These are phyloP conservation scores for Hansenula anomala DNA, from an alignment of 1,139 yeast genomes.

Conservation along the genomic window DNA sequence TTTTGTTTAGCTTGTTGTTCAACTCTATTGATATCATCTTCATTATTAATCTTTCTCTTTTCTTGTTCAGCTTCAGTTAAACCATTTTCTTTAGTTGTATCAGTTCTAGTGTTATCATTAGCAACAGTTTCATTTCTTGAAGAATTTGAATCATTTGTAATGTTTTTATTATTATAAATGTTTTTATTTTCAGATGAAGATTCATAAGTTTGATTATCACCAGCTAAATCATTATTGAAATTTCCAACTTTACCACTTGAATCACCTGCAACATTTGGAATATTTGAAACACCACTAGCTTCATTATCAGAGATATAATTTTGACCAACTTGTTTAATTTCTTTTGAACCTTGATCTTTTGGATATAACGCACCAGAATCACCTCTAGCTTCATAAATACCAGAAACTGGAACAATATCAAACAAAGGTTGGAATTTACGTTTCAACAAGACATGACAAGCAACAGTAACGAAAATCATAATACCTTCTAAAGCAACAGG, in stretches of 20 bases:
- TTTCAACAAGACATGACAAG: conserved; percentile 52
- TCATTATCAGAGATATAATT: conserved; percentile 5
- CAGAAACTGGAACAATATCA: conserved; percentile 72
- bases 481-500: conserved; percentile 61
- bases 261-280: background rate
- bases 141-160: conserved; percentile 15
- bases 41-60: conserved; percentile 8
- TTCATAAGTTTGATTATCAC: background rate
- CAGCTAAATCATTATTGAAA: background rate
- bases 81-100: conserved; percentile 3
- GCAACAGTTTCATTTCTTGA: conserved; percentile 20
- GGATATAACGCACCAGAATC: conserved; percentile 40
- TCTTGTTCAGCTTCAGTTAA: conserved; percentile 7
- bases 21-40: conserved; percentile 10
- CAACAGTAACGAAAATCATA: conserved; percentile 44
- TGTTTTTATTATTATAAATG: background rate
- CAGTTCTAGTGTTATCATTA: conserved; percentile 1
- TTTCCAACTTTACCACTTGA: background rate
- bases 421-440: conserved; percentile 54
- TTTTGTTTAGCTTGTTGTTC: conserved; percentile 10
- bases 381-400: conserved; percentile 56
- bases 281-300: background rate
- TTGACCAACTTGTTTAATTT: conserved; percentile 51
- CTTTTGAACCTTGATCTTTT: conserved; percentile 58
- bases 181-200: background rate